Conservation (phyloP, 129 eudicot species). For the Calendula officinalis region DNA sequence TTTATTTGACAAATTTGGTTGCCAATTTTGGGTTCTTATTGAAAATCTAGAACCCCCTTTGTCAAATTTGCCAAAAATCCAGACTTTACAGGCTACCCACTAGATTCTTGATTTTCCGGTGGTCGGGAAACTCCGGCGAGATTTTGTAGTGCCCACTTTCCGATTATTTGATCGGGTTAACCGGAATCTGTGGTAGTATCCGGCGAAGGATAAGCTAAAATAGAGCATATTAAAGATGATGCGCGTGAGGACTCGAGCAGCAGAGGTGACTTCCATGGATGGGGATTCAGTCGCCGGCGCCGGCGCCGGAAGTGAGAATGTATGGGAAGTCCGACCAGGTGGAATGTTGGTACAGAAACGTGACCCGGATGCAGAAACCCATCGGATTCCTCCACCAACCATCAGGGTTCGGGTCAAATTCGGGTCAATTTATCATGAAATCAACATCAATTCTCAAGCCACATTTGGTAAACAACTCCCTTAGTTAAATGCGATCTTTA, state of each 20-base stretch:
- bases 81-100: not conserved
- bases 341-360: conserved; percentile 95
- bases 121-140: not conserved
- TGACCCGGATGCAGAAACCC: conserved; percentile 51
- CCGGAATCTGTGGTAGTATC: not conserved
- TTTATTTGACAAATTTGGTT: not conserved
- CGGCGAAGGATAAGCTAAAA: conserved; percentile 1
- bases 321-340: conserved; percentile 88
- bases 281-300: conserved; percentile 26
- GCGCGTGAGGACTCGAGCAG: conserved; percentile 51
- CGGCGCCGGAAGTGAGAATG: conserved; percentile 32
- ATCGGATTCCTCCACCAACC: conserved; percentile 61
- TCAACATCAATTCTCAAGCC: conserved; percentile 72
- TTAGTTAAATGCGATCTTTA: not conserved
- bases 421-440: conserved; percentile 69
- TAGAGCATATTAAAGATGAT: conserved; percentile 40
- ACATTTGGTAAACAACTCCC: conserved; percentile 60
- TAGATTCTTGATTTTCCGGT: conserved; percentile 15
- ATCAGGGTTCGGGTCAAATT: conserved; percentile 89
- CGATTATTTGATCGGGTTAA: too few relatives aligned
- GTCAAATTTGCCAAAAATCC: conserved; percentile 2
- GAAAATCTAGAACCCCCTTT: conserved; percentile 14
- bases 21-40: conserved; percentile 11
- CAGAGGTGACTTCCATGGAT: conserved; percentile 33
- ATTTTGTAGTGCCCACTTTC: too few relatives aligned